Base-by-base conservation (phyloP, 2,329 filamentous ascomycete genomes). In the Fonsecaea erecta region DNA sequence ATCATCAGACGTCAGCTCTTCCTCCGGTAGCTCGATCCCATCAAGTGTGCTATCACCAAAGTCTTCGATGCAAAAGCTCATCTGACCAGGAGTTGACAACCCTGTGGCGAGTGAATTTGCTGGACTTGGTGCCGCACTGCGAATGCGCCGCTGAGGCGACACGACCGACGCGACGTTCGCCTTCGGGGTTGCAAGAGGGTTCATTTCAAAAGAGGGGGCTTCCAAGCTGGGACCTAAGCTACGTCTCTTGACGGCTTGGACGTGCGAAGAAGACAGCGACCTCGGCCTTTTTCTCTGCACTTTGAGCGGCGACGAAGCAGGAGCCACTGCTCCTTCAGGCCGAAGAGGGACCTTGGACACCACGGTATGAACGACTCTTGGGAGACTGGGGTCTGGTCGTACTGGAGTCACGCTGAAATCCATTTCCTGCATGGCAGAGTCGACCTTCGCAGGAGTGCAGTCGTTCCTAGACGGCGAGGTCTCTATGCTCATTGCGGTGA, bases 271-370 rank as follows among this genome's bases (percentile, higher is more conserved):
- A 21, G 66, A 70, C 79, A 72, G 84, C 78, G 73, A 90, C 77
- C 72, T 86, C 62, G 80, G 76, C 70, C 82, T 72, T 74, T 84
- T 77, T 65, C 80, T 75, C 62, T 80, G 73, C 61, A 80, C 67
- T 66, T 79, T 79, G 70, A 81, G 65, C 54, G 82, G 81, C 8
- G 81, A 82, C 28, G 57, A 16, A 32, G 48, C 52, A 8, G 58
- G 16, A 21, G 65, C 51, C 1, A 80, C 75, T 5, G 82, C 77
- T 14, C 80, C 89, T 26, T 88, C 87, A 2, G 87, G 81, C 75
- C 91, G 92, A 46, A 93, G 78, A 1, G 90, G 90, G 3, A 93
- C 86, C 77, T 93, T 93, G 28, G 89, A 90, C 16, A 72, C 69
- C 0, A 91, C 87, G 0, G 91, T 93, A 75, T 90, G 86, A 68